phyloP scores from a whole-genome alignment of 208 protist species.

The Acanthamoeba royreba region DNA sequence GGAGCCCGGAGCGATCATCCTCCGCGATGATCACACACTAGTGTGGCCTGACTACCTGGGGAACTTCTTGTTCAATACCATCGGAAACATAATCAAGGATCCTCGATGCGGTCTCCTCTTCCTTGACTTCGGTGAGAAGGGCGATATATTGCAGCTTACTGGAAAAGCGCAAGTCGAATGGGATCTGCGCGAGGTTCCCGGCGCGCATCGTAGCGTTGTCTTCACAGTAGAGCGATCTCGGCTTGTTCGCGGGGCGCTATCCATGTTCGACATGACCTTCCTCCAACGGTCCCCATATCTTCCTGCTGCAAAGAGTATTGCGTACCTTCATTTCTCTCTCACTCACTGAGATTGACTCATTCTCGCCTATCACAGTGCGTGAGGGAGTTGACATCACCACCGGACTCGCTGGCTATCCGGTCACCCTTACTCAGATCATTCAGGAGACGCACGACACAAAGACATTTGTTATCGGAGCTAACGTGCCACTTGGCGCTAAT shows the following conservation, averaged over 20 bases:
- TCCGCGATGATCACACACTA: neutral
- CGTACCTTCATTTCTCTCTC: neutral
- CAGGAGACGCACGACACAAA: conserved; percentile 6
- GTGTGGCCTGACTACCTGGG: conserved; percentile 35
- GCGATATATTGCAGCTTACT: neutral
- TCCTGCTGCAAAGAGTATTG: neutral
- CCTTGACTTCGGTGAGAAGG: neutral
- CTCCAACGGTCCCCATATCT: neutral
- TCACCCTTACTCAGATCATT: neutral
- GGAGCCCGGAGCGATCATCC: neutral
- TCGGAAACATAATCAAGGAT: conserved; percentile 29
- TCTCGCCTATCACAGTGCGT: neutral
- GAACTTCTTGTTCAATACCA: conserved; percentile 38
- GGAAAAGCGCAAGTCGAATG: neutral
- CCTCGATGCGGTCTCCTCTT: neutral
- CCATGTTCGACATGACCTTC: neutral
- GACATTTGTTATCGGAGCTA: neutral
- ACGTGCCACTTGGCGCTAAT: neutral
- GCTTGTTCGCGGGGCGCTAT: neutral
- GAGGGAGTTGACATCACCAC: neutral
- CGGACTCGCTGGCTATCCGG: neutral
- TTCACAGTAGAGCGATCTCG: neutral
- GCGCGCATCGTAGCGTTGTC: neutral
- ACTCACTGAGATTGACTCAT: neutral
- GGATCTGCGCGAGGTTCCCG: neutral